Percentiles rank a stretch among this genome's conserved stretches.
These are phyloP conservation scores for Corchorus olitorius DNA, from an alignment of 345 rosid species.

Conservation along the genomic window DNA sequence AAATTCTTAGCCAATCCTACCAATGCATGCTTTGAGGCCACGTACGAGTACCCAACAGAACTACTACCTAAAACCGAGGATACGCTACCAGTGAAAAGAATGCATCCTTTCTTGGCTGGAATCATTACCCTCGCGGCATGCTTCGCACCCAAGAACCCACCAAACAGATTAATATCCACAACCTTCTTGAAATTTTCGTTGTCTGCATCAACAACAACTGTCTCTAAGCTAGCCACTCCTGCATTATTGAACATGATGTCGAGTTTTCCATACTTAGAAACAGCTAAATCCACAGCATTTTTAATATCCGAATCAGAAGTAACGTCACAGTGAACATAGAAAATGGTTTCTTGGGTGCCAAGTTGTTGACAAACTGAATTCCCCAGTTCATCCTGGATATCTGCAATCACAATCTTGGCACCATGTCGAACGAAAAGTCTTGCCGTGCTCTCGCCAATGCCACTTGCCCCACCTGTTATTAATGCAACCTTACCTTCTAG, in stretches of 20 bases:
- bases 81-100: constrained; percentile 17
- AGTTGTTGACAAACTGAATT: constrained; percentile 2
- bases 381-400: constrained; percentile 23
- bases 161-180: constrained; percentile 11
- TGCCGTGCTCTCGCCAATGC: constrained; percentile 25
- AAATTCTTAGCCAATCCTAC: constrained; percentile 26
- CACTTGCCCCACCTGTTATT: constrained; percentile 28
- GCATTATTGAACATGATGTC: constrained; percentile 10
- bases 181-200: constrained; percentile 20
- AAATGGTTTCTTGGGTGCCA: not conserved
- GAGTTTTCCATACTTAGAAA: constrained; percentile 1
- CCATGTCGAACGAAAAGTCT: constrained; percentile 20
- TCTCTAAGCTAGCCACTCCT: not conserved
- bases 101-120: constrained; percentile 2
- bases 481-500: constrained; percentile 20
- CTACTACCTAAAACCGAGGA: not conserved
- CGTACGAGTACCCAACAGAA: not conserved
- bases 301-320: not conserved
- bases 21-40: constrained; percentile 18
- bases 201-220: not conserved
- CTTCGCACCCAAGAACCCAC: constrained; percentile 22
- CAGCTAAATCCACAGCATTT: not conserved
- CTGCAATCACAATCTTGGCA: constrained; percentile 26
- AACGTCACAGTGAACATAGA: constrained; percentile 19
- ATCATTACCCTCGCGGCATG: constrained; percentile 24